Conservation (phyloP, 2,329 filamentous ascomycete species). For the Alternaria triticimaculans region DNA sequence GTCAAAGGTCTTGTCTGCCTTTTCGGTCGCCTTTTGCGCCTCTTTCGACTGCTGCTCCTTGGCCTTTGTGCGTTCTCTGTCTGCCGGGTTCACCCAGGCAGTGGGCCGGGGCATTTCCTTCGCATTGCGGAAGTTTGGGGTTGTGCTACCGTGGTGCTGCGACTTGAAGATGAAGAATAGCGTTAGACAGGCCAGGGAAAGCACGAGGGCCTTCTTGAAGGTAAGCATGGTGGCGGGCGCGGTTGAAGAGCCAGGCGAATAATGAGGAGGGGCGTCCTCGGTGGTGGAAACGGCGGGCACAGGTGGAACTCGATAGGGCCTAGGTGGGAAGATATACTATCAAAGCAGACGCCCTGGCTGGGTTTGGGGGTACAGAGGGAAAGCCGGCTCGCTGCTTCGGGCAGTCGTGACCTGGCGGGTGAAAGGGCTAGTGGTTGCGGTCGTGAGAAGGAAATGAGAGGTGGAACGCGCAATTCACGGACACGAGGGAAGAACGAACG, state of each 20-base stretch:
- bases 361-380: constrained; percentile 2
- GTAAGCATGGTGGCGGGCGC: constrained; percentile 69
- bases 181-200: constrained; percentile 72
- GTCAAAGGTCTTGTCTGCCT: constrained; percentile 38
- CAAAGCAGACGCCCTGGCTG: constrained; percentile 13
- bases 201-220: constrained; percentile 75
- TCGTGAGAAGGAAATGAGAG: constrained; percentile 1
- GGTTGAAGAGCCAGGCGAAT: background rate
- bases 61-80: constrained; percentile 14
- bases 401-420: constrained; percentile 6
- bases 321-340: constrained; percentile 10
- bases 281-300: background rate
- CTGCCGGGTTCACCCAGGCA: constrained; percentile 37
- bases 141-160: constrained; percentile 54
- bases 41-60: constrained; percentile 20
- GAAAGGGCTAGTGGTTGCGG: constrained; percentile 1
- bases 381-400: constrained; percentile 2
- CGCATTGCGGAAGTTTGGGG: constrained; percentile 41
- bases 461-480: constrained; percentile 1
- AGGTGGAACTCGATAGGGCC: constrained; percentile 4
- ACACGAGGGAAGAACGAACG: background rate
- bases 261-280: background rate
- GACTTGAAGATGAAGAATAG: constrained; percentile 73
- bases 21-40: constrained; percentile 20
- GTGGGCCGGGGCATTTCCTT: constrained; percentile 46